These are phyloP conservation scores for Hydrangea macrophylla DNA, from an alignment of 148 eudicot genomes.

Conservation along the genomic window DNA sequence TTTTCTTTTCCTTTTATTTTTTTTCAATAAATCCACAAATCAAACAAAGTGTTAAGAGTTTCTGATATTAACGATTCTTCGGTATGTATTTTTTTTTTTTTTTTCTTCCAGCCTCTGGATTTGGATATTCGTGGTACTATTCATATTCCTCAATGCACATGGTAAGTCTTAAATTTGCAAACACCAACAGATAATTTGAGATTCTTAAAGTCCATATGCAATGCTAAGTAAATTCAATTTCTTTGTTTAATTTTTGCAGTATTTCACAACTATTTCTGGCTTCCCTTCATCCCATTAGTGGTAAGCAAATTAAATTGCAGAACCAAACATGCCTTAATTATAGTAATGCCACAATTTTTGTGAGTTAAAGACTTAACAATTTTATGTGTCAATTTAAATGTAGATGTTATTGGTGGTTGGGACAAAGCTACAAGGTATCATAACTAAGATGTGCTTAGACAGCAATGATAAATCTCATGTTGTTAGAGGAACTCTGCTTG, in stretches of 20 bases:
- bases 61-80: background rate
- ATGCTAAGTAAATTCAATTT: background rate
- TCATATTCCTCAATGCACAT: slow-evolving; percentile 47
- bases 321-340: no score
- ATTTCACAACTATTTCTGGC: slow-evolving; percentile 35
- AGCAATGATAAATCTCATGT: slow-evolving; percentile 28
- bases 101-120: slow-evolving; percentile 37
- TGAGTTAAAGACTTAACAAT: background rate
- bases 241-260: slow-evolving; percentile 15
- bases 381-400: background rate
- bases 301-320: slow-evolving; percentile 15
- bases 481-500: slow-evolving; percentile 32
- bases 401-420: slow-evolving; percentile 44
- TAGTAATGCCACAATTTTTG: background rate
- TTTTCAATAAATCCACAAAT: background rate
- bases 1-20: background rate
- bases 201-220: no score
- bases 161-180: slow-evolving; percentile 15
- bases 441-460: slow-evolving; percentile 40
- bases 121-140: slow-evolving; percentile 37
- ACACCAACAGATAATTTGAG: background rate
- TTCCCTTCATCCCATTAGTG: slow-evolving; percentile 39
- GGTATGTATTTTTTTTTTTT: background rate
- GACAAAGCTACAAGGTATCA: slow-evolving; percentile 40
- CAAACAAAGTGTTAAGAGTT: no score